Evolutionary conservation across 768 basidiomycete species (phyloP), one percentile per base, ranked within the genome.

Genomic region (Lactifluus pinguis): DNA sequence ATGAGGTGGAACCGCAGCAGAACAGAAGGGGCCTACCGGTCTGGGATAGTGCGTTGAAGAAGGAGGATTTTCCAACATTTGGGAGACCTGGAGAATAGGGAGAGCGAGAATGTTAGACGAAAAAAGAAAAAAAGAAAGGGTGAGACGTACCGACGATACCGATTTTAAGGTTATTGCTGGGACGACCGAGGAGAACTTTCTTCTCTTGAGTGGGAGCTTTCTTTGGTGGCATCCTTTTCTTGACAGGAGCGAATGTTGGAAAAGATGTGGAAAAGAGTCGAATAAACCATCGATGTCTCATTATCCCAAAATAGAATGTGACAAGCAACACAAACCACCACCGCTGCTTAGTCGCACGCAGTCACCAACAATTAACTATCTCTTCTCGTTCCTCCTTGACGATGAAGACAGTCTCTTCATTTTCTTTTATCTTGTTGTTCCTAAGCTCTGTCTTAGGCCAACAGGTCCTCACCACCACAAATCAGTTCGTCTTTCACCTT

Each of bases 21-120:
- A 60, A 65, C 66, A 32, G 64, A 62, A 65, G 50, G 7, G 7
- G 71, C 81, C 45, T 36, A 91, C 92, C 91, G 63, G 92, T 92
- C 68, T 94, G 83, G 36, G 95, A 95, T 55, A 98, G 83, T 42
- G 80, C 88, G 74, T 99, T 99, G 84, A 99, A 99, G 76, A 98
- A 95, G n/a, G 94, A 97, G 0, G 92, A 94, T 75, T 99, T 98
- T 65, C 97, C 97, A 67, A 98, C 95, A 72, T 99, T 98, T 55
- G 95, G 94, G 44, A 97, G 75, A 72, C 91, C 90, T 93, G 54
- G 52, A 57, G 61, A 66, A 47, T 39, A 63, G 62, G 34, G 38
- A 36, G 34, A 8, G 17, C 39, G n/a, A 32, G 17, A 38, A 38
- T 38, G 38, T 38, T 7, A 13, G 13, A 38, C 11, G 38, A 30